Conservation (phyloP, 2,329 filamentous ascomycete species). For the Zymoseptoria ardabiliae region DNA sequence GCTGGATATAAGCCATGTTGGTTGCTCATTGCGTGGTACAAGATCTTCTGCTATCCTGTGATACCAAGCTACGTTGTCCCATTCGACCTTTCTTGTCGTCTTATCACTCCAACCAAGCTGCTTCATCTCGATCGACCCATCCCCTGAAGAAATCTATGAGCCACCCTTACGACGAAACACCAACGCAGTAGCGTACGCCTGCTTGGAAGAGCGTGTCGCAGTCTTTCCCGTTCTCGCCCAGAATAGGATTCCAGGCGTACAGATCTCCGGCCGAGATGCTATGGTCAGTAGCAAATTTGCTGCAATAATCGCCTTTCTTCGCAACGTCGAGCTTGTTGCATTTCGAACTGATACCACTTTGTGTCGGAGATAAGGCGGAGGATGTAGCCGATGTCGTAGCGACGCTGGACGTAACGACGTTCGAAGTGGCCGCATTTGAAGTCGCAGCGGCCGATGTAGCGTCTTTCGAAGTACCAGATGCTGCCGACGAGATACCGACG, state of each 20-base stretch:
- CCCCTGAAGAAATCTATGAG: no score
- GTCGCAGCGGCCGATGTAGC: constrained; percentile 2
- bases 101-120: no score
- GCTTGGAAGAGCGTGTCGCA: constrained; percentile 13
- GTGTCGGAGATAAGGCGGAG: constrained; percentile 21
- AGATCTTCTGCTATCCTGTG: no score
- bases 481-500: constrained; percentile 1
- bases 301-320: constrained; percentile 21
- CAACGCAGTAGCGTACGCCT: constrained; percentile 14
- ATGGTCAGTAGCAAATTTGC: constrained; percentile 20
- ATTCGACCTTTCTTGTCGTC: no score
- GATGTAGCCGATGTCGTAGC: constrained; percentile 5
- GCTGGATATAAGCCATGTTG: no score
- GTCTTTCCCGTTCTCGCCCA: constrained; percentile 17
- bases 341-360: constrained; percentile 17
- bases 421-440: not conserved
- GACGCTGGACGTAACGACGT: constrained; percentile 1
- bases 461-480: constrained; percentile 8
- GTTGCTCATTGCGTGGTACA: no score
- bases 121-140: no score
- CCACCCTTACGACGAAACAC: not conserved
- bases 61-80: no score
- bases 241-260: constrained; percentile 26
- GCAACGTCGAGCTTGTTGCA: constrained; percentile 26
- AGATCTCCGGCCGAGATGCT: constrained; percentile 22